Evolutionary conservation across 768 basidiomycete genomes (phyloP).

Genomic region (Suillus variegatus): DNA sequence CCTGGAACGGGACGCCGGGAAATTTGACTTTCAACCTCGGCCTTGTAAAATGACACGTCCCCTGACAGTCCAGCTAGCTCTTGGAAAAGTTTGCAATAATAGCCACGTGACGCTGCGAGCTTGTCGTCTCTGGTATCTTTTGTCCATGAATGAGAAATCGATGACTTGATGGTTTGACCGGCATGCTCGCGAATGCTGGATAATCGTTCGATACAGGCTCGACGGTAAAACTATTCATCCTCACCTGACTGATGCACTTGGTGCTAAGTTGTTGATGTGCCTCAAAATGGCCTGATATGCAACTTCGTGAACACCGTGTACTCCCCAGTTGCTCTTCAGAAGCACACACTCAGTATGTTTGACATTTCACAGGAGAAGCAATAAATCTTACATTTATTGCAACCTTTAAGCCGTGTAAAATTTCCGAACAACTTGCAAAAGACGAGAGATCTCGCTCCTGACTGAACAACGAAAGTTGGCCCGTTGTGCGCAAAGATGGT

Average conservation of each 20-base stretch:
- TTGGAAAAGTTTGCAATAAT: constrained; percentile 60
- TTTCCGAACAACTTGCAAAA: constrained; percentile 73
- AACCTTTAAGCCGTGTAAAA: constrained; percentile 62
- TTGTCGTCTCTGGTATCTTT: constrained; percentile 77
- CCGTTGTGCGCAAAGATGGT: constrained; percentile 61
- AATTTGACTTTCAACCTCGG: constrained; percentile 63
- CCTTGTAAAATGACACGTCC: constrained; percentile 75
- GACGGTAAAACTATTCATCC: constrained; percentile 11
- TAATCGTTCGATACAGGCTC: background rate
- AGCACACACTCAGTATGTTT: background rate
- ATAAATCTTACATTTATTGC: constrained; percentile 75
- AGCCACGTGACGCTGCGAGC: constrained; percentile 62
- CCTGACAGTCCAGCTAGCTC: constrained; percentile 84
- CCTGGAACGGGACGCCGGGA: constrained; percentile 60
- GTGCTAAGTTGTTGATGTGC: constrained; percentile 68
- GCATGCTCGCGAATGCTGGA: constrained; percentile 72
- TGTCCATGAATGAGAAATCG: constrained; percentile 75
- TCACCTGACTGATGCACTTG: constrained; percentile 82
- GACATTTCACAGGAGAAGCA: constrained; percentile 30
- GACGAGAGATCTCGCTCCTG: constrained; percentile 78
- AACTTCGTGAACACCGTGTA: constrained; percentile 66
- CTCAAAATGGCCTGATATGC: constrained; percentile 83
- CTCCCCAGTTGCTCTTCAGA: constrained; percentile 38
- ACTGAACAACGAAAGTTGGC: constrained; percentile 71
- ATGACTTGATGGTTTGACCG: constrained; percentile 78